Evolutionary conservation across 2,329 filamentous ascomycete genomes (phyloP).

Genomic region (Camptophora hylomeconis): DNA sequence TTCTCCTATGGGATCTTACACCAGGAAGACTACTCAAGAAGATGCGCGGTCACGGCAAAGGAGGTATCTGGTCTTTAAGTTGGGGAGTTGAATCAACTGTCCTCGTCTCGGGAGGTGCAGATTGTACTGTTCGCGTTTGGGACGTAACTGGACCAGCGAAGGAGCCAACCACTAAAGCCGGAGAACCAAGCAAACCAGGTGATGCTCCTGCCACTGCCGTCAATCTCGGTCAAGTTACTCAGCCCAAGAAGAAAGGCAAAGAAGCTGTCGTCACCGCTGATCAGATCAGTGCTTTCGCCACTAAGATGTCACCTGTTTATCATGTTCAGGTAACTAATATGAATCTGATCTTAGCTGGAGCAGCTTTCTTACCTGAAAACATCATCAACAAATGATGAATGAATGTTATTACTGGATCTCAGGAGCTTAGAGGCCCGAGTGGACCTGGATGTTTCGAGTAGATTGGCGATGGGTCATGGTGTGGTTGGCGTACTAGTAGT

Average conservation of each 20-base stretch:
- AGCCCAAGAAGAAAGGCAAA: slow-evolving; percentile 60
- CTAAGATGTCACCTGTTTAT: slow-evolving; percentile 90
- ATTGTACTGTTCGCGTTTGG: slow-evolving; percentile 89
- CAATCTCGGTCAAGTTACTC: slow-evolving; percentile 24
- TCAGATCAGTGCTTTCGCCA: slow-evolving; percentile 87
- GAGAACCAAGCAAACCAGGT: slow-evolving; percentile 6
- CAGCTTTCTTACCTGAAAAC: slow-evolving; percentile 46
- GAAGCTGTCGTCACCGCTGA: slow-evolving; percentile 83
- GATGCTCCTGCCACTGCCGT: slow-evolving; percentile 31
- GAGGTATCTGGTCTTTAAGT: slow-evolving; percentile 82
- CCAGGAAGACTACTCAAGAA: slow-evolving; percentile 78
- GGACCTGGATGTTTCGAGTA: too few relatives aligned
- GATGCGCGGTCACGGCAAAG: slow-evolving; percentile 85
- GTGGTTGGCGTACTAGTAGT: too few relatives aligned
- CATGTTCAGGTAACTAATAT: slow-evolving; percentile 89
- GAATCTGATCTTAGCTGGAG: slow-evolving; percentile 83
- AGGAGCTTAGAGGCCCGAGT: too few relatives aligned
- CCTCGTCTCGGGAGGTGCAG: slow-evolving; percentile 78
- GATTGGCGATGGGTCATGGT: too few relatives aligned
- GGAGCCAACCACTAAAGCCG: slow-evolving; percentile 35
- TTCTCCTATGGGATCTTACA: slow-evolving; percentile 88
- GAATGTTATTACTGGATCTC: too few relatives aligned
- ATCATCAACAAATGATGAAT: too few relatives aligned
- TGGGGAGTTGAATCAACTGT: slow-evolving; percentile 90
- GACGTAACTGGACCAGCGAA: slow-evolving; percentile 66